Conservation (phyloP, 2,329 filamentous ascomycete species). For the Penicillium expansum region DNA sequence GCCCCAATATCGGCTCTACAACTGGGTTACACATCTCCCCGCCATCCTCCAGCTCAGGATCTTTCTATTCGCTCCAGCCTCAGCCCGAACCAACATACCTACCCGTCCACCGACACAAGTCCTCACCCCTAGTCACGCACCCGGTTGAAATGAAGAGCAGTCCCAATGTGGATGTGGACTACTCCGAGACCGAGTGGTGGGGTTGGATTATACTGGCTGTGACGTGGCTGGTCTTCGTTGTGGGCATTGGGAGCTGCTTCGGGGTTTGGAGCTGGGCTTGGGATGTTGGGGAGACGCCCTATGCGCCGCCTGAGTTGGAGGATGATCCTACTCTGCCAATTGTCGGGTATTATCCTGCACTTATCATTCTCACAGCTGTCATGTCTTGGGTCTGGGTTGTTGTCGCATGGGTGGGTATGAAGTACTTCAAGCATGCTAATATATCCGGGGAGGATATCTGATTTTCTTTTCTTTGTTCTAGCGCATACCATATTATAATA, state of each 20-base stretch:
- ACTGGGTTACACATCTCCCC: conserved; percentile 32
- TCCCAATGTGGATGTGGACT: conserved; percentile 66
- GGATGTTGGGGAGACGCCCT: conserved; percentile 95
- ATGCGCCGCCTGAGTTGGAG: conserved; percentile 90
- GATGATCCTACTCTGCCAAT: conserved; percentile 94
- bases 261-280: conserved; percentile 98
- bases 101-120: conserved; percentile 35
- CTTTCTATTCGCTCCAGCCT: conserved; percentile 55
- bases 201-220: conserved; percentile 88
- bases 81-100: conserved; percentile 37
- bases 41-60: conserved; percentile 60
- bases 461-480: conserved; percentile 7
- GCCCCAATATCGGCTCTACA: conserved; percentile 15
- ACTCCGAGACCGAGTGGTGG: conserved; percentile 95
- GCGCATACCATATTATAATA: conserved; percentile 2
- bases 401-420: conserved; percentile 98
- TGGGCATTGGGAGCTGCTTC: conserved; percentile 93
- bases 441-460: conserved; percentile 63
- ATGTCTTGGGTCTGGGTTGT: conserved; percentile 99
- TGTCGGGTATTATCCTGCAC: conserved; percentile 91
- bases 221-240: conserved; percentile 94
- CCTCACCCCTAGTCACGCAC: conserved; percentile 39
- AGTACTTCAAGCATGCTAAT: conserved; percentile 97
- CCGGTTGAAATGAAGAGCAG: conserved; percentile 33
- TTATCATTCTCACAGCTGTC: conserved; percentile 88